Conservation (phyloP, 768 basidiomycete species). For the Lentinula sp. region DNA sequence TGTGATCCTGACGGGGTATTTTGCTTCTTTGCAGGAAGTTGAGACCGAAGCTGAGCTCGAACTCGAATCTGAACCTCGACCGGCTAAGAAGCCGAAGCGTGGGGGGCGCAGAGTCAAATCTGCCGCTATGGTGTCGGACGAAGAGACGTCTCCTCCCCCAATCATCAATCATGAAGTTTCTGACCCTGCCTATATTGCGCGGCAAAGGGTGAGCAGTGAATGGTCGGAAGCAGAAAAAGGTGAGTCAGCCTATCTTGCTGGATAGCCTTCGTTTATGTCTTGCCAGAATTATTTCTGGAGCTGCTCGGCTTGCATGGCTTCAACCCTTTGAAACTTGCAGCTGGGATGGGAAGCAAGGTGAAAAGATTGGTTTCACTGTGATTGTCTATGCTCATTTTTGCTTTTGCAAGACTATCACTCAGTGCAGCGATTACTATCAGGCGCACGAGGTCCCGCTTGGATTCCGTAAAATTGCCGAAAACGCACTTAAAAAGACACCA, state of each 20-base stretch:
- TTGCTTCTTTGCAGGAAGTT: constrained; percentile 11
- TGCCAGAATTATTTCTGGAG: constrained; percentile 42
- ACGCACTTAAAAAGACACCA: neutral
- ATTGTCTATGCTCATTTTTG: neutral
- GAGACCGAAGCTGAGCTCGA: neutral
- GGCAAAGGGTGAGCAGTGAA: constrained; percentile 22
- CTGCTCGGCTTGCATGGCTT: constrained; percentile 59
- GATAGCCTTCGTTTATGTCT: neutral
- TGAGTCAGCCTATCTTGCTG: constrained; percentile 19
- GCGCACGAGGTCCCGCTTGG: constrained; percentile 33
- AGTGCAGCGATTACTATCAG: constrained; percentile 50
- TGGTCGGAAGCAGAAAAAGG: constrained; percentile 71
- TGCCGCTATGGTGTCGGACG: constrained; percentile 27
- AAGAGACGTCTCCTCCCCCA: constrained; percentile 22
- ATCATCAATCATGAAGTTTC: constrained; percentile 5
- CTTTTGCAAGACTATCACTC: constrained; percentile 15
- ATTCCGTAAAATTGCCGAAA: constrained; percentile 32
- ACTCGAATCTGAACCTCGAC: constrained; percentile 25
- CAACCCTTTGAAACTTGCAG: constrained; percentile 65
- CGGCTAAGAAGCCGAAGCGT: constrained; percentile 33
- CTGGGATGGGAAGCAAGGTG: constrained; percentile 60
- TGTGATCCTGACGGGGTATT: neutral
- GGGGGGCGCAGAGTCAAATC: constrained; percentile 35
- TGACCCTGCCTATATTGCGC: constrained; percentile 20
- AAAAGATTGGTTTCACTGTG: constrained; percentile 6